Evolutionary conservation across 495 filamentous ascomycete genomes (phyloP), one percentile per base, ranked within the genome.

Genomic region (Trichoderma reesei): DNA sequence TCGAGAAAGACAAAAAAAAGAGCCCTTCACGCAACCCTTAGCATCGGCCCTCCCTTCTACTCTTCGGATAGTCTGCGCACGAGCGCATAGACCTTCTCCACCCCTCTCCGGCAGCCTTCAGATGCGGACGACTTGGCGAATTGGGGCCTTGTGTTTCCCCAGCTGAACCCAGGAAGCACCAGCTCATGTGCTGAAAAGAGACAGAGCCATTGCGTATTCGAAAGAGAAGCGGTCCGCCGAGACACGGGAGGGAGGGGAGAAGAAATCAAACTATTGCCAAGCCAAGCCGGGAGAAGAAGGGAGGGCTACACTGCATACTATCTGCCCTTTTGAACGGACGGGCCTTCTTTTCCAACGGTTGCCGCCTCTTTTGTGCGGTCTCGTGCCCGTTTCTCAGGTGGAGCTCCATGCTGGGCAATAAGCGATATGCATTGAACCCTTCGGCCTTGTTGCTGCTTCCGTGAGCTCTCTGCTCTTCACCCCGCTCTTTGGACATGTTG

Each of bases 21-120:
- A 46, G 4, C 5, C 42, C 7, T 48, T 7, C 16, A 6, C 6
- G 10, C 1, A 31, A 54, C 6, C 18, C 16, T 9, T 1, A 54
- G 48, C 33, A 9, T 26, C 48, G 51, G 26, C 5, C 7, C 9
- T n/a, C 51, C 20, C 2, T 13, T 36, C 4, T 46, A 46, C 11
- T 46, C 42, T 46, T 14, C 11, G 42, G 42, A 46, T 46, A 46
- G 42, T n/a, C 16, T n/a, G 42, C 4, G 16, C 16, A 14, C 16
- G 42, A 13, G 16, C 42, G 42, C 42, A 56, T 56, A n/a, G 34
- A 56, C 51, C 31, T 56, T n/a, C 51, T 56, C 51, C 51, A 56
- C 51, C 51, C 51, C 31, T 11, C 20, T n/a, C n/a, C 51, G 34
- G 51, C 37, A 31, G 9, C 9, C 13, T 13, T 56, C 20, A 26